A percentile compares a stretch with the other conserved stretches of the same genome.
Evolutionary conservation across 2,329 filamentous ascomycete species (phyloP).

Genomic region (Zymoseptoria brevis): DNA sequence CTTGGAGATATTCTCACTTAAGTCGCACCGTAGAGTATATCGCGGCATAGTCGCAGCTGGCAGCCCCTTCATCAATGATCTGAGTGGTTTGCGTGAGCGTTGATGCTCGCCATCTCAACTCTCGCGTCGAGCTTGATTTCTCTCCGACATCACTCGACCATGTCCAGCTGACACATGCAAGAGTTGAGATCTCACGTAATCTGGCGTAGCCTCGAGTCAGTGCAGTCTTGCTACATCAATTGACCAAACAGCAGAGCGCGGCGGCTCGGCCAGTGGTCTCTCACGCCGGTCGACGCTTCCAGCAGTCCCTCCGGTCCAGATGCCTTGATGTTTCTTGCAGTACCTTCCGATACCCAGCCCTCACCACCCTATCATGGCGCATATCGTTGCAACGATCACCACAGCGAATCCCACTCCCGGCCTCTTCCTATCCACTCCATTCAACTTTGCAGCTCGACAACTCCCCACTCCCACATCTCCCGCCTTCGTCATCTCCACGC

Average conservation of each 20-base stretch:
- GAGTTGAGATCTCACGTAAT: not conserved
- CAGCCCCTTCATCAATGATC: not conserved
- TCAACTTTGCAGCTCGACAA: constrained; percentile 6
- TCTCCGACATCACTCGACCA: not conserved
- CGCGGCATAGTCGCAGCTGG: not conserved
- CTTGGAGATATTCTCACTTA: not conserved
- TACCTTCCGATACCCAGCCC: not conserved
- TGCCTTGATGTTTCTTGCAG: not conserved
- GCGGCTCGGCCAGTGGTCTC: no score
- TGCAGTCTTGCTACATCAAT: no score
- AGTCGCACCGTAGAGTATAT: not conserved
- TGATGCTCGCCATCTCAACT: not conserved
- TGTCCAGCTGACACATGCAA: not conserved
- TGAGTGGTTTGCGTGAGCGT: not conserved
- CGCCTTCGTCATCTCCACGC: constrained; percentile 7
- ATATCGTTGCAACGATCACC: not conserved
- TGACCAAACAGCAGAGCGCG: no score
- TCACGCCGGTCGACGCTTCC: no score
- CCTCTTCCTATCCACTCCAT: not conserved
- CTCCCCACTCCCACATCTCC: constrained; percentile 8
- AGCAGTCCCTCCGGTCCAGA: not conserved
- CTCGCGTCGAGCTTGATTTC: not conserved
- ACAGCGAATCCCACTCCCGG: not conserved
- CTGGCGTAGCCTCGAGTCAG: not conserved
- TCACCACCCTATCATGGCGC: not conserved